Evolutionary conservation across 2,329 filamentous ascomycete genomes (phyloP), one percentile per base, ranked within the genome.

Genomic region (Cytospora leucostoma): DNA sequence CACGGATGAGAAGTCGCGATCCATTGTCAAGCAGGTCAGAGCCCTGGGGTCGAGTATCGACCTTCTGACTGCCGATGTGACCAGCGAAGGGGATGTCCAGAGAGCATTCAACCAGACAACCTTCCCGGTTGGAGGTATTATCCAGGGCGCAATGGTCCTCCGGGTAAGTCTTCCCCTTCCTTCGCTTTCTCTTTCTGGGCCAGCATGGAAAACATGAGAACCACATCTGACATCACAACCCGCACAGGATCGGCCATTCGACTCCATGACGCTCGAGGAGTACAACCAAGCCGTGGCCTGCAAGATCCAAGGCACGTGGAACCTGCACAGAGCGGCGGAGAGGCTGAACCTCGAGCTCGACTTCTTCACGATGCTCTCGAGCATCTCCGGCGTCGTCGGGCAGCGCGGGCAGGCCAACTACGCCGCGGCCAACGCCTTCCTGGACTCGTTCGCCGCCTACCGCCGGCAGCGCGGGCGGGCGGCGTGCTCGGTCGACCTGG

Each of bases 101-200:
- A 68, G 51, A 12, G 68, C 67, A 6, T 59, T 74, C 2, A 63
- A 66, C 10, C 65, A 55, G 35, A n/a, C 38, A 7, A 6, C 11
- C 11, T 6, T 73, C 56, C 77, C 78, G 0, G 73, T 82, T 27
- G 70, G 73, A 2, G 80, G 80, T 49, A 69, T 81, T 7, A 70
- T 83, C 4, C 79, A 82, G 64, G 72, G 74, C 7, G 75, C 80
- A 33, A 80, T 82, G 79, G 78, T 82, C 7, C 71, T 77, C 15
- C 38, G 15, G 15, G 37, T 38, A 38, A 38, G 37, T 51, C 11
- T 51, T 27, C 27, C 4, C 27, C 2, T 27, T 27, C 4, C 27
- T 27, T 27, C 27, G 27, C n/a, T 27, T 27, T 4, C 2, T 27
- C 27, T 27, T 27, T 4, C 4, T 27, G 27, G 27, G 27, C 27